Evolutionary conservation across 331 rosid genomes (phyloP).

Genomic region (Stylosanthes scabra): DNA sequence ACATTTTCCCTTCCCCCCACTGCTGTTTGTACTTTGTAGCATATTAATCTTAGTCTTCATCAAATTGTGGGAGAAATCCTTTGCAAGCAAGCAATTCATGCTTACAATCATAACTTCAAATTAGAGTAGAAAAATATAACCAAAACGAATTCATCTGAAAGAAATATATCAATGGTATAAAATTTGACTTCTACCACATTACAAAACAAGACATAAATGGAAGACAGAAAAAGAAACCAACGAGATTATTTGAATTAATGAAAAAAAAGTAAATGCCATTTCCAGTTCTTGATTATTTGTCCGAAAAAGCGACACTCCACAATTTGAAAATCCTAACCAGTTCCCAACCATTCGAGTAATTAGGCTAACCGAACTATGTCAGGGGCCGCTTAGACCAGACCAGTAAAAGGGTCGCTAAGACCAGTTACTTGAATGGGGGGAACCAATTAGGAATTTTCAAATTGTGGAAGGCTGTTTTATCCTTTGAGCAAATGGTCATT

Average conservation of each 20-base stretch:
- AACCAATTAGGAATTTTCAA: too few relatives aligned
- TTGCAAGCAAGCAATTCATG: slow-evolving; percentile 15
- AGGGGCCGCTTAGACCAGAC: too few relatives aligned
- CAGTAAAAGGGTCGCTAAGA: too few relatives aligned
- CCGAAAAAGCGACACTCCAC: too few relatives aligned
- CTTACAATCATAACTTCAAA: slow-evolving; percentile 12
- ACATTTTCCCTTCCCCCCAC: not conserved
- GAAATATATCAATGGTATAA: not conserved
- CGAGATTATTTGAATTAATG: not conserved
- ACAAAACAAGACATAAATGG: not conserved
- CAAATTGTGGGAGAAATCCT: slow-evolving; percentile 9
- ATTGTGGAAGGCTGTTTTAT: too few relatives aligned
- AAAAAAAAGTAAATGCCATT: too few relatives aligned
- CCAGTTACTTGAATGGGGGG: too few relatives aligned
- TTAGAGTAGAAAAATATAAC: slow-evolving; percentile 24
- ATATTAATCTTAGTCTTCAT: slow-evolving; percentile 21
- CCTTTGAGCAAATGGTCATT: too few relatives aligned
- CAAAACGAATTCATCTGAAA: slow-evolving; percentile 1
- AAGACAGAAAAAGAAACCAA: not conserved
- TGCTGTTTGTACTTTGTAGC: slow-evolving; percentile 10
- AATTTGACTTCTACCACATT: not conserved
- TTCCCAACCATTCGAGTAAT: too few relatives aligned
- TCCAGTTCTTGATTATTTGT: too few relatives aligned
- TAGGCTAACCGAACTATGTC: too few relatives aligned
- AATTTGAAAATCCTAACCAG: too few relatives aligned